A percentile compares a stretch with the other conserved stretches of the same genome.
Conservation (phyloP, 352 stramenopile genomes). For the Aphanomyces cochlioides region DNA sequence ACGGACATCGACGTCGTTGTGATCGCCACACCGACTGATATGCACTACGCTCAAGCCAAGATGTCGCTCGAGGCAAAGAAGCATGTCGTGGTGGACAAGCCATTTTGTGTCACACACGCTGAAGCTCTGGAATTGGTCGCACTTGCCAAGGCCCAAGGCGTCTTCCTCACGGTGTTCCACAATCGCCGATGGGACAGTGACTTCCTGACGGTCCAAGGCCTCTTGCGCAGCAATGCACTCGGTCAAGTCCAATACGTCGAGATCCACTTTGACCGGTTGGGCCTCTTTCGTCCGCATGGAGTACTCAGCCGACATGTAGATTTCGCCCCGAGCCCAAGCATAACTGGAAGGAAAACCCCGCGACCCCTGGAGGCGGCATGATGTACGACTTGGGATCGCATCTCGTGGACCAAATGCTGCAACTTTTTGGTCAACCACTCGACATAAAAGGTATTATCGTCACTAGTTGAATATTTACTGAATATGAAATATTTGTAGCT, state of each 20-base stretch:
- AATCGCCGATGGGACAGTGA: constrained; percentile 74
- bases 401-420: constrained; percentile 61
- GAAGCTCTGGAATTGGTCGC: constrained; percentile 53
- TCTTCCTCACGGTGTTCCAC: constrained; percentile 73
- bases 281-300: neutral
- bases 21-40: constrained; percentile 65
- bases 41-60: constrained; percentile 75
- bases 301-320: neutral
- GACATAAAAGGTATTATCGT: constrained; percentile 30
- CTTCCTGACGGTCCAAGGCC: constrained; percentile 54
- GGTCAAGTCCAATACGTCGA: constrained; percentile 57
- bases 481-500: constrained; percentile 28
- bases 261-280: constrained; percentile 53
- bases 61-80: constrained; percentile 62
- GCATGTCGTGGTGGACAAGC: constrained; percentile 76
- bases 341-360: constrained; percentile 72
- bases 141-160: constrained; percentile 44
- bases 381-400: constrained; percentile 72
- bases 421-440: constrained; percentile 56
- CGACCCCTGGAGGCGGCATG: constrained; percentile 47
- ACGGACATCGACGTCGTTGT: constrained; percentile 58
- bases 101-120: constrained; percentile 52
- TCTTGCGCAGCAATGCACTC: constrained; percentile 48
- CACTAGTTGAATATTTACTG: no score
- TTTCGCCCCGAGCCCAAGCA: constrained; percentile 66